Base-by-base conservation (phyloP, 2,329 filamentous ascomycete species). In the Pseudophaeomoniella oleicola region DNA sequence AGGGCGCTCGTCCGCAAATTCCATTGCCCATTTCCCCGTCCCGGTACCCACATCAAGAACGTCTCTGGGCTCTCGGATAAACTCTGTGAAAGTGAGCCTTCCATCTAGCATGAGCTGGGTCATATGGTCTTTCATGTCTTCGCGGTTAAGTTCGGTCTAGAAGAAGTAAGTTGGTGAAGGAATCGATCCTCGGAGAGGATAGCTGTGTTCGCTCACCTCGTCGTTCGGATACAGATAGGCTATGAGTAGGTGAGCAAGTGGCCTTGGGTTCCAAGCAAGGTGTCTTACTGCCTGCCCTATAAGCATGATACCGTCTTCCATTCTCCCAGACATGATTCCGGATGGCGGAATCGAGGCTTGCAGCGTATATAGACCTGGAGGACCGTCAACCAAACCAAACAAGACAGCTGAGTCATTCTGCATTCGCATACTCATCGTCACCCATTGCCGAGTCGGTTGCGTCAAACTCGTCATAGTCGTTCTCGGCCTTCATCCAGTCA, bases 21-120 rank as follows among this genome's bases (percentile, higher is more conserved):
- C 60, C 9, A 65, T 55, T 15, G 64, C 63, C 65, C 65, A 69
- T 39, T 67, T 57, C 5, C 64, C 65, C 0, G 64, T 61, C 0
- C 66, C 66, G 3, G 66, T 65, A 16, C 66, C 65, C 13, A 69
- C 50, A 44, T 64, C 56, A 16, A 63, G 45, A 38, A 60, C 50
- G 6, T 19, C n/a, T 27, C 6, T 13, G 12, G 32, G 14, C 19
- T 19, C 32, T 16, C 6, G 4, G 4, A 4, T 6, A 4, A 39
- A 29, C 5, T 33, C 32, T 30, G 37, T 34, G 14, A 39, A 17
- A 13, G 16, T 30, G 10, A 39, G 33, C 15, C 35, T 39, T 16
- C 37, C 37, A 17, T 27, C 37, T 16, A 39, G 18, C 22, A 27
- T 27, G 22, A 27, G 22, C 22, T n/a, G 22, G 9, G 22, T 27